Conservation (phyloP, 1,284 basidiomycete genomes). For the Ustilago tritici region DNA sequence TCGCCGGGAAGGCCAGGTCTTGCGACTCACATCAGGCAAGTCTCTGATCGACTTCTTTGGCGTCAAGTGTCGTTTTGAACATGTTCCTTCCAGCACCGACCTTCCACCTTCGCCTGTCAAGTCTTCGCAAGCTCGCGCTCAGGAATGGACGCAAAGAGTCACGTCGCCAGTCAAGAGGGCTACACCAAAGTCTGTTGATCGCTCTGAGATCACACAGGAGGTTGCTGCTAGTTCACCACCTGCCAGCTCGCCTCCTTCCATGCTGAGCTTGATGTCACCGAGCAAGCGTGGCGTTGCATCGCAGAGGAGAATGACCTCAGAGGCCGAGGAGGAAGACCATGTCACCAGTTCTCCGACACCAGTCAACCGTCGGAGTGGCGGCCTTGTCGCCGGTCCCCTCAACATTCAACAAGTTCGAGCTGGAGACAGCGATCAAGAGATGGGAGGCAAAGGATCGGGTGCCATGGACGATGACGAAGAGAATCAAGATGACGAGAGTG, state of each 20-base stretch:
- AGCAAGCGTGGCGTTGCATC: constrained; percentile 16
- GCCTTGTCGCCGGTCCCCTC: constrained; percentile 41
- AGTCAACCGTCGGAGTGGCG: constrained; percentile 29
- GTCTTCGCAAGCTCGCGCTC: constrained; percentile 20
- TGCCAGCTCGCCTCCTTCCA: constrained; percentile 38
- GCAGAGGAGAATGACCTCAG: not conserved
- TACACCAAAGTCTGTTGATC: not conserved
- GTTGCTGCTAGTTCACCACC: constrained; percentile 32
- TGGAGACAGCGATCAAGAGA: constrained; percentile 44
- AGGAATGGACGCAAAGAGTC: constrained; percentile 29
- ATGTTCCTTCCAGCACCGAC: constrained; percentile 28
- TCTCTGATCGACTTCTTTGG: constrained; percentile 64
- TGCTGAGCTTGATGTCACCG: constrained; percentile 25
- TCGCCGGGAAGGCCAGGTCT: constrained; percentile 58
- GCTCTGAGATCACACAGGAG: not conserved
- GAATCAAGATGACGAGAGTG: constrained; percentile 44
- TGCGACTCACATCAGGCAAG: constrained; percentile 56
- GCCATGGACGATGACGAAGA: constrained; percentile 29
- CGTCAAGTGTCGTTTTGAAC: constrained; percentile 49
- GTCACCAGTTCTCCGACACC: constrained; percentile 39
- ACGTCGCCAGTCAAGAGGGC: constrained; percentile 47
- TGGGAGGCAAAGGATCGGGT: constrained; percentile 10
- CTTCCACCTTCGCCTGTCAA: constrained; percentile 31
- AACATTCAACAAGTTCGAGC: constrained; percentile 37
- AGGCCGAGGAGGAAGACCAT: constrained; percentile 29